Conservation (phyloP, 2,329 filamentous ascomycete genomes). For the Claviceps paspali region DNA sequence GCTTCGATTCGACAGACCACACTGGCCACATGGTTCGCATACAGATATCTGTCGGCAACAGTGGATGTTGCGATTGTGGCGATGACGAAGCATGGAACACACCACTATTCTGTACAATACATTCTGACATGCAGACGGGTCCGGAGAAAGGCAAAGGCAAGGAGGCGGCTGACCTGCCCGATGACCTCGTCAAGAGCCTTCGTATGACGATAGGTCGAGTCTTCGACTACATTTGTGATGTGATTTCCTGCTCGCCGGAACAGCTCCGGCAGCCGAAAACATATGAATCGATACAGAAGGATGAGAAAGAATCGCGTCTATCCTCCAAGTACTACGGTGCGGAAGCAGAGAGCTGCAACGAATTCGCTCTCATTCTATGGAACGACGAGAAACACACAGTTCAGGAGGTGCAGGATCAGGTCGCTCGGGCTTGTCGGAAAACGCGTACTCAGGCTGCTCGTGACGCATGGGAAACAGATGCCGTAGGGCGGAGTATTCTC, state of each 20-base stretch:
- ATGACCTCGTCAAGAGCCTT: slow-evolving; percentile 62
- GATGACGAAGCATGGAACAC: slow-evolving; percentile 87
- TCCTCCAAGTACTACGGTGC: slow-evolving; percentile 57
- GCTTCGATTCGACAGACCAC: slow-evolving; percentile 92
- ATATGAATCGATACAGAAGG: slow-evolving; percentile 60
- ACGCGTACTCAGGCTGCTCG: slow-evolving; percentile 51
- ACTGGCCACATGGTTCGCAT: slow-evolving; percentile 85
- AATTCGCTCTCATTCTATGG: slow-evolving; percentile 82
- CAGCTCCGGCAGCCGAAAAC: slow-evolving; percentile 80
- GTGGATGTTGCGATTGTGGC: slow-evolving; percentile 93
- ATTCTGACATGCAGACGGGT: slow-evolving; percentile 46
- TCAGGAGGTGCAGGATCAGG: slow-evolving; percentile 76
- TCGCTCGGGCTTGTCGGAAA: slow-evolving; percentile 74
- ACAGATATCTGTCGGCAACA: slow-evolving; percentile 75
- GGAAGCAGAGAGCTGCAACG: slow-evolving; percentile 24
- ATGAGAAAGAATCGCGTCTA: slow-evolving; percentile 68
- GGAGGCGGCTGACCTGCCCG: slow-evolving; percentile 45
- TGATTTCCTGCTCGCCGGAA: slow-evolving; percentile 94
- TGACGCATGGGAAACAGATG: slow-evolving; percentile 78
- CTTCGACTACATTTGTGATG: slow-evolving; percentile 92
- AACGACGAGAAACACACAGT: slow-evolving; percentile 99
- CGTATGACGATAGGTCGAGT: slow-evolving; percentile 72
- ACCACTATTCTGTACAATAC: slow-evolving; percentile 84
- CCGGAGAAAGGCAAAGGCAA: slow-evolving; percentile 46
- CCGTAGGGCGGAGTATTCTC: slow-evolving; percentile 73